Base-by-base conservation (phyloP, 805 yeast species). In the Ascoidea rubescens region DNA sequence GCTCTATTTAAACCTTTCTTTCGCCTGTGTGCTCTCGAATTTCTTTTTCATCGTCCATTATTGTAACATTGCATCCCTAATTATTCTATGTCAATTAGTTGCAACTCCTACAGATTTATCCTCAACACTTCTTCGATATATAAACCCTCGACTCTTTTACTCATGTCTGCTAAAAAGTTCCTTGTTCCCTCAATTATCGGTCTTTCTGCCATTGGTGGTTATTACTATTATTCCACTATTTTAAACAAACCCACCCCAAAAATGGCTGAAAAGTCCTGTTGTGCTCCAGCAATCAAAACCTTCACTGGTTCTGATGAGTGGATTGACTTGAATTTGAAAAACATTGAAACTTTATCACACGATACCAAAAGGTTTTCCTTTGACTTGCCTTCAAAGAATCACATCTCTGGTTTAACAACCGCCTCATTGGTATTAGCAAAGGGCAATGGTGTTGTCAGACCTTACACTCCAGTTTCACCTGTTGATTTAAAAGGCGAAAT, bases 391-490 rank as follows among this genome's bases (percentile, higher is more conserved):
- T 66, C 74, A 51, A 65, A 74, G 30, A 90, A 84, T 62, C 78
- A 81, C 55, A 79, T 73, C 17, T 74, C 88, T 33, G 98, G 98
- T 43, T 75, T 89, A 59, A 71, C 75, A 58, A 76, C 84, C 51
- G 95, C 98, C 47, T 86, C 93, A 33, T 79, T 84, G 57, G 66
- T 93, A 48, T 66, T 93, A 65, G 78, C 96, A 68, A 87, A 87
- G 71, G 98, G 97, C 59, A 79, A 72, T 69, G 80, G 81, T 63
- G 96, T 91, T 50, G 73, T 93, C 57, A 84, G 96, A 71, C 89
- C 89, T 46, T 83, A 82, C 71, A 93, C 99, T 46, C 99, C 99
- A 54, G 75, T 83, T 49, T 77, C 87, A 46, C 88, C 83, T 62
- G 70, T 75, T 50, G 80, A 79, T 53, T 72, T 75, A 55, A 76